Evolutionary conservation across 225 moss, liverwort and hornwort species (phyloP).

Genomic region (Physcomitrellopsis africana): DNA sequence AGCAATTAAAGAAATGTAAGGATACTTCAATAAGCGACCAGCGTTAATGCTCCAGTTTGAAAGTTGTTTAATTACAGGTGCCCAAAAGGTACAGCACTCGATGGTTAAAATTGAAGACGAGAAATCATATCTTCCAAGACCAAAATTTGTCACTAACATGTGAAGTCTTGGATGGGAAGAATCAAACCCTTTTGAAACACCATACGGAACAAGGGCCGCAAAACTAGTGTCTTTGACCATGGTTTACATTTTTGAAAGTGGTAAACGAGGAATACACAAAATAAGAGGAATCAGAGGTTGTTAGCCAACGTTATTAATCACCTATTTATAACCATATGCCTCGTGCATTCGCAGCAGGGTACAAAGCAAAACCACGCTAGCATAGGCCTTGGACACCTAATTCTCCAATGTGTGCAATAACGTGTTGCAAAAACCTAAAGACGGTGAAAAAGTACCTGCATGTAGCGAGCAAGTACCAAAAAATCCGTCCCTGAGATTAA

Average conservation of each 20-base stretch:
- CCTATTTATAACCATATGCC: too few species aligned
- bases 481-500: conserved; percentile 75
- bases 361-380: background rate
- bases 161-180: conserved; percentile 3
- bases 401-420: background rate
- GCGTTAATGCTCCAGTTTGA: background rate
- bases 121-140: background rate
- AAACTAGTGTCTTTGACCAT: too few species aligned
- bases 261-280: background rate
- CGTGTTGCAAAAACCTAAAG: background rate
- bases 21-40: too few species aligned
- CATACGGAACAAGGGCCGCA: too few species aligned
- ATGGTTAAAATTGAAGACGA: background rate
- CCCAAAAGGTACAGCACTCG: background rate
- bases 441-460: conserved; percentile 65
- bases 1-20: too few species aligned
- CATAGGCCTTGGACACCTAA: background rate
- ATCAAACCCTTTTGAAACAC: background rate
- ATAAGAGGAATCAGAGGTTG: background rate
- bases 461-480: conserved; percentile 93
- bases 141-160: background rate
- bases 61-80: background rate
- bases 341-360: too few species aligned
- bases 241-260: too few species aligned
- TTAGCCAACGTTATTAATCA: too few species aligned